These are phyloP conservation scores for Stylonectria norvegica DNA, from an alignment of 2,329 filamentous ascomycete species.

Conservation along the genomic window DNA sequence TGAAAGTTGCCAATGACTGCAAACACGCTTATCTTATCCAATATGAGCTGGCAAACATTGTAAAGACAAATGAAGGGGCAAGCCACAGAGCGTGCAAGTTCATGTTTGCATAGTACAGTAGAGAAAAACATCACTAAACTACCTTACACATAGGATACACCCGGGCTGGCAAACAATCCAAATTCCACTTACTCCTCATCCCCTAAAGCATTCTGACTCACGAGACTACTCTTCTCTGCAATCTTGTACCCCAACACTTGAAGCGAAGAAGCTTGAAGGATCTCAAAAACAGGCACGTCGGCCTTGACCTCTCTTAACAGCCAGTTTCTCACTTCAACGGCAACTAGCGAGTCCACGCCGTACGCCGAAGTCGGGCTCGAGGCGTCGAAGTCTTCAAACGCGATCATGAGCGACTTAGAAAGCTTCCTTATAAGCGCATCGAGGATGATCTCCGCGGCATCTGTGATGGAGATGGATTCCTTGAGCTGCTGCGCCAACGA, in stretches of 20 bases:
- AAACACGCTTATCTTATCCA: too few relatives aligned
- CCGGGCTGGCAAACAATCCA: too few relatives aligned
- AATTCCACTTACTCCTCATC: conserved; percentile 5
- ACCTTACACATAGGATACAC: too few relatives aligned
- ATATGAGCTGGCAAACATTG: too few relatives aligned
- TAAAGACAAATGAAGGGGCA: too few relatives aligned
- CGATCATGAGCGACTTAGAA: conserved; percentile 6
- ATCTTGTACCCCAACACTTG: conserved; percentile 5
- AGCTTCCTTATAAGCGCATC: conserved; percentile 5
- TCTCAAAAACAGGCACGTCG: conserved; percentile 6
- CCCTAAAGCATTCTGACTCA: conserved; percentile 1
- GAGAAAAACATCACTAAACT: too few relatives aligned
- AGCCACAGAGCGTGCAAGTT: too few relatives aligned
- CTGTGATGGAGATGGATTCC: conserved; percentile 1
- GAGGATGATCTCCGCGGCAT: neutral
- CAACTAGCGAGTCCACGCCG: conserved; percentile 5
- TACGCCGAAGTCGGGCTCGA: conserved; percentile 2
- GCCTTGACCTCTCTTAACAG: conserved; percentile 5
- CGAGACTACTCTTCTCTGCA: conserved; percentile 5
- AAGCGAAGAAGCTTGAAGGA: conserved; percentile 2
- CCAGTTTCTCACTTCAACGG: conserved; percentile 6
- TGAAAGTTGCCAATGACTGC: too few relatives aligned
- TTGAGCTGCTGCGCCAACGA: conserved; percentile 4
- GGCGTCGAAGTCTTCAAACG: conserved; percentile 4
- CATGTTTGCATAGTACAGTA: too few relatives aligned